phyloP scores from a whole-genome alignment of 495 filamentous ascomycete species.

The Penicillium subrubescens region DNA sequence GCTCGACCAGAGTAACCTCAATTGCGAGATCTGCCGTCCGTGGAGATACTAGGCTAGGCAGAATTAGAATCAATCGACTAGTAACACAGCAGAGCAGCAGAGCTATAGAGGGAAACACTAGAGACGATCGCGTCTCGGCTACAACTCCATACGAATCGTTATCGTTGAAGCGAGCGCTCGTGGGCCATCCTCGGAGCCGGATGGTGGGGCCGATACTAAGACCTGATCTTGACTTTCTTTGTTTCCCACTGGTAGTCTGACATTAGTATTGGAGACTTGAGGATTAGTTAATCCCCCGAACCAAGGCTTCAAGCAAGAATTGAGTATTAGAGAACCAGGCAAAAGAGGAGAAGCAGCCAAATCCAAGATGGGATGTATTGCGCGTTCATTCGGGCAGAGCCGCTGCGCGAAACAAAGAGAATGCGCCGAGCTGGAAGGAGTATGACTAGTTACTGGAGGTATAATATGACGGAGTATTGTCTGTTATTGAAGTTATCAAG shows the following conservation, averaged over 20 bases:
- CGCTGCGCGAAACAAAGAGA: constrained; percentile 5
- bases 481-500: not conserved
- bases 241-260: not conserved
- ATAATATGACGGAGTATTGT: not conserved
- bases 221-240: not conserved
- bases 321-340: not conserved
- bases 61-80: not conserved
- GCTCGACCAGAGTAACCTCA: not conserved
- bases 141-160: not conserved
- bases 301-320: not conserved
- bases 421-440: not conserved
- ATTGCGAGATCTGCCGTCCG: not conserved
- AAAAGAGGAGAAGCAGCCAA: not conserved
- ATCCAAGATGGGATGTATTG: not conserved
- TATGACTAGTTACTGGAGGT: not conserved
- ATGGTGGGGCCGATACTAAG: constrained; percentile 39
- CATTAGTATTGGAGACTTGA: not conserved
- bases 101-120: not conserved
- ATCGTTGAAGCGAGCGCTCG: constrained; percentile 10
- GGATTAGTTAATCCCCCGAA: not conserved
- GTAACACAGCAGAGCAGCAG: not conserved
- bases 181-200: constrained; percentile 26
- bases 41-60: not conserved
- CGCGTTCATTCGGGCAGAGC: constrained; percentile 16
- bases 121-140: not conserved